phyloP scores from a whole-genome alignment of 2,329 filamentous ascomycete species.

The Bipolaris cookei region DNA sequence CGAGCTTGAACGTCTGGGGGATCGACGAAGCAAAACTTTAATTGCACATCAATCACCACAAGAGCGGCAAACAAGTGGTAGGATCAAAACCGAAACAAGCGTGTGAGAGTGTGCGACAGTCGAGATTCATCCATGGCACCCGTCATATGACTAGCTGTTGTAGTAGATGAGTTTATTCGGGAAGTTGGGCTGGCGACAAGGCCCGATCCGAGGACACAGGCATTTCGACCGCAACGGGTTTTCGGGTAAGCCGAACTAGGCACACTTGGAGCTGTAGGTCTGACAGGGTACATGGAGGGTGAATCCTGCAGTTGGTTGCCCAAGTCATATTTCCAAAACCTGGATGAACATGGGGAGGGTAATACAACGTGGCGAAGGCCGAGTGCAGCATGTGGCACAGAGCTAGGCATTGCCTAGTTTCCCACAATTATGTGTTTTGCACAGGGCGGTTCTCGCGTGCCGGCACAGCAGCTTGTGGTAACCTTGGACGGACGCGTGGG shows the following conservation, averaged over 20 bases:
- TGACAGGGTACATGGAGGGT: not conserved
- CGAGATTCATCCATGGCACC: constrained; percentile 4
- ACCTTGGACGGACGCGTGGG: constrained; percentile 10
- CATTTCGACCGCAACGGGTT: not conserved
- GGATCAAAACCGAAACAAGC: constrained; percentile 6
- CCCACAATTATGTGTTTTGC: not conserved
- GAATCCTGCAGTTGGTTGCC: not conserved
- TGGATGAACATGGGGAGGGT: not conserved
- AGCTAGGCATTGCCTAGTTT: not conserved
- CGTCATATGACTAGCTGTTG: not conserved
- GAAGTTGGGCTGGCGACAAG: constrained; percentile 6
- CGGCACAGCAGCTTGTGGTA: constrained; percentile 5
- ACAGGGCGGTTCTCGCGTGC: constrained; percentile 1
- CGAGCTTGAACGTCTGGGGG: constrained; percentile 11
- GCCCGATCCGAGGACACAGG: constrained; percentile 7
- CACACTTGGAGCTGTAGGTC: not conserved
- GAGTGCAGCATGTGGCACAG: not conserved
- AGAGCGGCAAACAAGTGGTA: constrained; percentile 5
- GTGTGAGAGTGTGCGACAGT: not conserved
- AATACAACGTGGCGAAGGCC: not conserved
- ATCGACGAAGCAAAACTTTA: constrained; percentile 9
- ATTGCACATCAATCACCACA: constrained; percentile 9
- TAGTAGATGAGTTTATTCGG: constrained; percentile 9
- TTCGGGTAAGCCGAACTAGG: constrained; percentile 1
- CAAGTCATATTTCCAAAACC: not conserved